Evolutionary conservation across 306 rosid species (phyloP).

Genomic region (Acacia crassicarpa): DNA sequence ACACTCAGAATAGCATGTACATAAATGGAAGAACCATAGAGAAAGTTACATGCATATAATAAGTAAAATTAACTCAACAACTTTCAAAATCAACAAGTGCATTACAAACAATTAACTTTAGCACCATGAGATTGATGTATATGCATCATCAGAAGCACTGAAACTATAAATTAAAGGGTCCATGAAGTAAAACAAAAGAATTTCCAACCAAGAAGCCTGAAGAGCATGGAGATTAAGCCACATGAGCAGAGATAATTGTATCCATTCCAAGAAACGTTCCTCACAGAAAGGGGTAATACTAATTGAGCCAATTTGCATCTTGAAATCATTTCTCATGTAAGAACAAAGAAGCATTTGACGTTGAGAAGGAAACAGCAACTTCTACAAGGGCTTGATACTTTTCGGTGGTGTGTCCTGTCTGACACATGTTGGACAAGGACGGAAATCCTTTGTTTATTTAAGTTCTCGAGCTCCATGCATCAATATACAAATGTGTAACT

Average conservation of each 20-base stretch:
- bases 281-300: background rate
- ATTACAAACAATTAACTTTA: slow-evolving; percentile 2
- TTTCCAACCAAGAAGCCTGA: slow-evolving; percentile 6
- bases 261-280: background rate
- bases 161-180: background rate
- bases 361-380: background rate
- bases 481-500: background rate
- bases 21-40: slow-evolving; percentile 1
- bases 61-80: slow-evolving; percentile 3
- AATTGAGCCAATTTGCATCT: background rate
- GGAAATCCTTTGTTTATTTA: background rate
- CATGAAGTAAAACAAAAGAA: slow-evolving; percentile 16
- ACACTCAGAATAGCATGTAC: slow-evolving; percentile 5
- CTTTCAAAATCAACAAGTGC: slow-evolving; percentile 12
- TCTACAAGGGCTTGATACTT: background rate
- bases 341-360: background rate
- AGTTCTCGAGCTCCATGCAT: background rate
- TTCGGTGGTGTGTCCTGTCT: background rate
- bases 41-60: background rate
- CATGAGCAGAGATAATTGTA: background rate
- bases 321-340: background rate
- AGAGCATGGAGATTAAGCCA: background rate
- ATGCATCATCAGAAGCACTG: background rate
- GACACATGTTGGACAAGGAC: background rate
- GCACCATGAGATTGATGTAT: background rate